phyloP scores from a whole-genome alignment of 371 early-diverging fungal genomes.

The Haplosporangium sp. region DNA sequence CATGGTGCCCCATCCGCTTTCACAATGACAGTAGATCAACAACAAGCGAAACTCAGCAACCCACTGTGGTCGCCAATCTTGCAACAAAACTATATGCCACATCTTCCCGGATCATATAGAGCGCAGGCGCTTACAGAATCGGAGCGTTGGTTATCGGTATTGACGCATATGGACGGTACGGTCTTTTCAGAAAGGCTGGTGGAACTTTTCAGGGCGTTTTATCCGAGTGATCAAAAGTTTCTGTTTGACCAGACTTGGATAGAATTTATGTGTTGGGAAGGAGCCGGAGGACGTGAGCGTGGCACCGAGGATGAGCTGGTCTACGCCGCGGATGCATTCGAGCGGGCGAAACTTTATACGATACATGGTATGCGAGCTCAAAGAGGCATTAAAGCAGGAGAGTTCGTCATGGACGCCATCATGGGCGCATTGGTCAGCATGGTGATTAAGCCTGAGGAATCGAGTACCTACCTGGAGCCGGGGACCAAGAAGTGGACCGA shows the following conservation, averaged over 20 bases:
- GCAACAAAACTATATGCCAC: constrained; percentile 25
- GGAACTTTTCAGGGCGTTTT: constrained; percentile 44
- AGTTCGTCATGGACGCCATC: constrained; percentile 40
- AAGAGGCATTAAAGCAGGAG: constrained; percentile 16
- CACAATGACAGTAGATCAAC: constrained; percentile 11
- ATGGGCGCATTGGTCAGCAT: constrained; percentile 39
- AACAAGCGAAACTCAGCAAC: constrained; percentile 33
- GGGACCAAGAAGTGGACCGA: constrained; percentile 39
- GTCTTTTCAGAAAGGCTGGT: constrained; percentile 37
- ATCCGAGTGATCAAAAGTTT: constrained; percentile 54
- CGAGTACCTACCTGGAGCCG: constrained; percentile 20
- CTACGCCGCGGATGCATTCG: not conserved
- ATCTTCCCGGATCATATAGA: constrained; percentile 19
- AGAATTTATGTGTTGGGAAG: constrained; percentile 48
- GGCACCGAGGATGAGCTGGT: constrained; percentile 5
- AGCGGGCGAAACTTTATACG: too few relatives aligned
- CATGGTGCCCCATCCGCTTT: constrained; percentile 2
- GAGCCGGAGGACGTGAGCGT: constrained; percentile 15
- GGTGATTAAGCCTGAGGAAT: constrained; percentile 51
- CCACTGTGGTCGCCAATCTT: constrained; percentile 49
- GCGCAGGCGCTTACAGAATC: constrained; percentile 21
- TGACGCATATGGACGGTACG: constrained; percentile 37
- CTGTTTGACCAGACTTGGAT: constrained; percentile 42
- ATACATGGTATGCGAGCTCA: too few relatives aligned
- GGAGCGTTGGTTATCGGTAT: constrained; percentile 35